A percentile compares a stretch with the other conserved stretches of the same genome.
These are phyloP conservation scores for Leucosporidium scottii DNA, from an alignment of 768 basidiomycete genomes.

Conservation along the genomic window DNA sequence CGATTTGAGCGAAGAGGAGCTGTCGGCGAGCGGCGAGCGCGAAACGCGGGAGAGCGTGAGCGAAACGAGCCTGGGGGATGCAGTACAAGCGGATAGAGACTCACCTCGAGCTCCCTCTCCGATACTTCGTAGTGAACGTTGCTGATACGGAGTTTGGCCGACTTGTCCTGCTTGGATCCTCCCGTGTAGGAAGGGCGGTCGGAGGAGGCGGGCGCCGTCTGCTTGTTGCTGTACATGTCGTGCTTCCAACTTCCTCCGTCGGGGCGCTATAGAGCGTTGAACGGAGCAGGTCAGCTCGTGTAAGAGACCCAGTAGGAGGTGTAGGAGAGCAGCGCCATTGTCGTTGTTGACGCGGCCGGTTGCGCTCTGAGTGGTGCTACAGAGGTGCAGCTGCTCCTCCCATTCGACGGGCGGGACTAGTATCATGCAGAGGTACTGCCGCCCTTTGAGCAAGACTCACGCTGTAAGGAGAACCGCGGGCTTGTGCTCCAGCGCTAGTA, in stretches of 20 bases:
- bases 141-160: conserved; percentile 25
- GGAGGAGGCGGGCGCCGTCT: background rate
- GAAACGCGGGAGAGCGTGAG: background rate
- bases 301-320: background rate
- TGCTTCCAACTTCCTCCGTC: background rate
- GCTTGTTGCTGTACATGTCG: background rate
- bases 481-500: too few relatives aligned
- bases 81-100: background rate
- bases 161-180: background rate
- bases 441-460: too few relatives aligned
- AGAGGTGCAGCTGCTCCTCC: too few relatives aligned
- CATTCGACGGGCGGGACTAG: too few relatives aligned
- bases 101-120: conserved; percentile 37
- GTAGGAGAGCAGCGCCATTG: too few relatives aligned
- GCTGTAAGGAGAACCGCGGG: too few relatives aligned
- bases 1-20: conserved; percentile 37
- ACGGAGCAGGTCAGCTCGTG: too few relatives aligned
- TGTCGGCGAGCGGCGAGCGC: conserved; percentile 1
- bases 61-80: background rate
- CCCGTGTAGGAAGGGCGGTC: background rate
- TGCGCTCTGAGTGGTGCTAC: too few relatives aligned
- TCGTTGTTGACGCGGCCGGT: too few relatives aligned
- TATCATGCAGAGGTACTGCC: too few relatives aligned
- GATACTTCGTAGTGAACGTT: conserved; percentile 39
- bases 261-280: too few relatives aligned